Conservation (phyloP, 2,329 filamentous ascomycete genomes). For the Thelonectria olida region DNA sequence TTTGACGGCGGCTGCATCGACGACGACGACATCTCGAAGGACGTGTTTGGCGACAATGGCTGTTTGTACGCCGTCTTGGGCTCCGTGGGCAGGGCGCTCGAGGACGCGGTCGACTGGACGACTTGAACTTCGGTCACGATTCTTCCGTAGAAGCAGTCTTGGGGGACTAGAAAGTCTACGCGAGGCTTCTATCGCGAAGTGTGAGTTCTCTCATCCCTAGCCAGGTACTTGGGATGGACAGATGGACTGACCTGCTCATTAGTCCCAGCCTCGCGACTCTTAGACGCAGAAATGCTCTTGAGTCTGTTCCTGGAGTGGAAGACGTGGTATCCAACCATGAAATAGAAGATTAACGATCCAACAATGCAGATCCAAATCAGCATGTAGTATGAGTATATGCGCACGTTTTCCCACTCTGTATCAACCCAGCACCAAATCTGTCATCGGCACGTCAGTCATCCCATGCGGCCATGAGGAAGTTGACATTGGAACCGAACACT, state of each 20-base stretch:
- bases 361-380: slow-evolving; percentile 69
- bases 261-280: slow-evolving; percentile 38
- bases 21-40: slow-evolving; percentile 30
- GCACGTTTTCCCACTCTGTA: slow-evolving; percentile 61
- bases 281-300: slow-evolving; percentile 58
- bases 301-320: slow-evolving; percentile 66
- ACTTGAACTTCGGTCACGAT: slow-evolving; percentile 64
- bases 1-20: slow-evolving; percentile 32
- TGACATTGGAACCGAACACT: slow-evolving; percentile 30
- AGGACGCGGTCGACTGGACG: slow-evolving; percentile 42
- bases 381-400: slow-evolving; percentile 70
- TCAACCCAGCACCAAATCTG: slow-evolving; percentile 73
- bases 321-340: slow-evolving; percentile 67
- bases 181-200: slow-evolving; percentile 25
- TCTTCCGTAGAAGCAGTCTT: slow-evolving; percentile 56
- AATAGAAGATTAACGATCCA: slow-evolving; percentile 63
- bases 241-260: slow-evolving; percentile 46
- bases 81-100: slow-evolving; percentile 32
- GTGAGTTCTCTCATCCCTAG: slow-evolving; percentile 3
- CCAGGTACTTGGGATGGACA: too few relatives aligned
- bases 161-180: slow-evolving; percentile 38
- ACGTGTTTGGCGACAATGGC: slow-evolving; percentile 28
- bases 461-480: too few relatives aligned
- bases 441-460: not conserved
- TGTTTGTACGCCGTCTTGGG: slow-evolving; percentile 36